Percentiles rank a stretch among this genome's conserved stretches.
phyloP scores from a whole-genome alignment of 2,329 filamentous ascomycete species.

The Bertia moriformis region DNA sequence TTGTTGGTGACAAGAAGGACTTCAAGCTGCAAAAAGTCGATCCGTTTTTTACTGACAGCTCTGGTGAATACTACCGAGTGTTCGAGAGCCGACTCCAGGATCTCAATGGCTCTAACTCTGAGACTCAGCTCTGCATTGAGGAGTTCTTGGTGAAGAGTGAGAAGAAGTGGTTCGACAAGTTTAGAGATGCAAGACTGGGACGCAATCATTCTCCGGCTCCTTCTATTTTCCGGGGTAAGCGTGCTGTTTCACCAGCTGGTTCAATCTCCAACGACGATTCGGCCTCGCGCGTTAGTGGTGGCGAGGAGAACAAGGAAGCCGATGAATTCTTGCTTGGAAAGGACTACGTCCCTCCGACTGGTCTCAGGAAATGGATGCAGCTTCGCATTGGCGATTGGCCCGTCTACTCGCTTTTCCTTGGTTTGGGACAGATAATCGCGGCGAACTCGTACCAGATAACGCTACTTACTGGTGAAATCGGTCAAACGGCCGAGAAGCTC shows the following conservation, averaged over 20 bases:
- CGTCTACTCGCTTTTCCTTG: conserved; percentile 44
- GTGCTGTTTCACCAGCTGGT: conserved; percentile 17
- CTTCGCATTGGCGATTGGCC: conserved; percentile 49
- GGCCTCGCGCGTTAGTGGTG: conserved; percentile 6
- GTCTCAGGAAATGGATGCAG: conserved; percentile 37
- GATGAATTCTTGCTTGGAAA: conserved; percentile 39
- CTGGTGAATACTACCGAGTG: conserved; percentile 40
- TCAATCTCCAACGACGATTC: conserved; percentile 23
- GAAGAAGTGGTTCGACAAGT: conserved; percentile 49
- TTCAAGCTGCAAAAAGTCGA: conserved; percentile 52
- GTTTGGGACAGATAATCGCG: conserved; percentile 47
- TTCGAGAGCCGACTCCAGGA: conserved; percentile 41
- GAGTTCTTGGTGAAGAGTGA: conserved; percentile 49
- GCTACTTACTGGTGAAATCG: conserved; percentile 47
- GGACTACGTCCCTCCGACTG: conserved; percentile 39
- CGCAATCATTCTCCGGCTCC: conserved; percentile 23
- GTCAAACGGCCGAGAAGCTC: conserved; percentile 39
- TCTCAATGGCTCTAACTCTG: conserved; percentile 38
- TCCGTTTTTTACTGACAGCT: conserved; percentile 52
- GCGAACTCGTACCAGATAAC: conserved; percentile 57
- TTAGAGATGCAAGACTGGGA: conserved; percentile 42
- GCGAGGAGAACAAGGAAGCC: conserved; percentile 18
- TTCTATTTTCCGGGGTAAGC: conserved; percentile 15
- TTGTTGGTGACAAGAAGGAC: conserved; percentile 45
- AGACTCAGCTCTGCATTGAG: conserved; percentile 46